A percentile compares a stretch with the other conserved stretches of the same genome.
These are phyloP conservation scores for Rhodotorula taiwanensis DNA, from an alignment of 768 basidiomycete genomes.

Conservation along the genomic window DNA sequence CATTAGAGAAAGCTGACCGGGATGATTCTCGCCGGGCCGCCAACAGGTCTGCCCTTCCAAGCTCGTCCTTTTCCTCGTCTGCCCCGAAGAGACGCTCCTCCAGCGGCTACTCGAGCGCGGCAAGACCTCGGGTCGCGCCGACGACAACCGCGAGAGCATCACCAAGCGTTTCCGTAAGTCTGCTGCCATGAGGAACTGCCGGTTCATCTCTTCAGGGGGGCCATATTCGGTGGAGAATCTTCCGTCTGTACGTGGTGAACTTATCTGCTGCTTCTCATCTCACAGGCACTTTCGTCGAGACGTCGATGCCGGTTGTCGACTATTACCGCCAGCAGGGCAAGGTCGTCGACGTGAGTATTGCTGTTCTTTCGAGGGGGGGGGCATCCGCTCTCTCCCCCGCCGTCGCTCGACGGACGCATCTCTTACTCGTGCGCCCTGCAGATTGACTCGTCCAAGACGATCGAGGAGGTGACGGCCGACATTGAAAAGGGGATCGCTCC, in stretches of 20 bases:
- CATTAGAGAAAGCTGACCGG: too few relatives aligned
- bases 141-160: constrained; percentile 91
- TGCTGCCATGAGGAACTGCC: too few relatives aligned
- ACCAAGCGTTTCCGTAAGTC: constrained; percentile 86
- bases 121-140: constrained; percentile 89
- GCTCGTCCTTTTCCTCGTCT: constrained; percentile 75
- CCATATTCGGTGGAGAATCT: not conserved
- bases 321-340: constrained; percentile 63
- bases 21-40: not conserved
- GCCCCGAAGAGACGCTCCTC: constrained; percentile 81
- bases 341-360: constrained; percentile 61
- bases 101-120: constrained; percentile 76
- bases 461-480: constrained; percentile 65
- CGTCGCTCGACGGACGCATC: not conserved
- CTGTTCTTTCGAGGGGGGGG: too few relatives aligned
- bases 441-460: constrained; percentile 49
- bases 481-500: constrained; percentile 55
- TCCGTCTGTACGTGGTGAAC: not conserved
- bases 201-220: not conserved
- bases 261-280: not conserved
- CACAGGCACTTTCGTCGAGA: constrained; percentile 53
- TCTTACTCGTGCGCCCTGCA: constrained; percentile 19
- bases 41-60: constrained; percentile 65
- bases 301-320: constrained; percentile 88
- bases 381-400: not conserved